Evolutionary conservation across 1,284 basidiomycete genomes (phyloP), one percentile per base, ranked within the genome.

Genomic region (Cutaneotrichosporon dermatis): DNA sequence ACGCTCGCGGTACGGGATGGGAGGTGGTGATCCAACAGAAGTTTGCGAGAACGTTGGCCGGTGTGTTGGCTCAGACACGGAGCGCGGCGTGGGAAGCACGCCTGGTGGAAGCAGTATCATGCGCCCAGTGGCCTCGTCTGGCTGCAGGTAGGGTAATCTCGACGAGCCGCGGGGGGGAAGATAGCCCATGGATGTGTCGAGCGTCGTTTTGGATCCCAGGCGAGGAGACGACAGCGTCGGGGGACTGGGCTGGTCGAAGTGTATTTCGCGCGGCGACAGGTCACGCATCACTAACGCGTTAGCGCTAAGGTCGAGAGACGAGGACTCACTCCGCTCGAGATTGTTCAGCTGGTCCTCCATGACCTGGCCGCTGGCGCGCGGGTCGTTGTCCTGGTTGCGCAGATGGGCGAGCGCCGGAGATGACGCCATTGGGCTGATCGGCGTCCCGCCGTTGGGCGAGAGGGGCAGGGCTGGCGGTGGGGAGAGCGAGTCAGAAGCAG

Each of bases 271-370:
- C 2, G 77, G 77, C 2, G 74, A 75, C 10, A 79, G 60, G 37
- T 69, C 66, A 13, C 73, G 71, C 69, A 79, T 71, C 57, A 76
- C 76, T 78, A 25, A 25, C 25, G 25, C 25, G 25, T 25, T 25
- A 25, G 25, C 25, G 25, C 25, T 25, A 25, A 25, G 25, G 25
- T 25, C 25, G 25, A 25, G 25, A 25, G 25, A 25, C 25, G 4
- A 16, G 25, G 16, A 43, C 57, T 58, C 34, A 58, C 57, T 70
- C 63, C 66, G 67, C 63, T 79, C 77, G 9, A 79, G 65, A 54
- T 71, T 67, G 59, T 74, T 75, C 42, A 79, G 63, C 60, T 77
- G 70, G 25, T 77, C 75, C 16, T 69, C 70, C 73, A 79, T 77
- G 46, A 79, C 71, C 15, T 76, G 40, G 2, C 73, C 73, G 55